Evolutionary conservation across 2,329 filamentous ascomycete genomes (phyloP).

Genomic region (Periconia macrospinosa): DNA sequence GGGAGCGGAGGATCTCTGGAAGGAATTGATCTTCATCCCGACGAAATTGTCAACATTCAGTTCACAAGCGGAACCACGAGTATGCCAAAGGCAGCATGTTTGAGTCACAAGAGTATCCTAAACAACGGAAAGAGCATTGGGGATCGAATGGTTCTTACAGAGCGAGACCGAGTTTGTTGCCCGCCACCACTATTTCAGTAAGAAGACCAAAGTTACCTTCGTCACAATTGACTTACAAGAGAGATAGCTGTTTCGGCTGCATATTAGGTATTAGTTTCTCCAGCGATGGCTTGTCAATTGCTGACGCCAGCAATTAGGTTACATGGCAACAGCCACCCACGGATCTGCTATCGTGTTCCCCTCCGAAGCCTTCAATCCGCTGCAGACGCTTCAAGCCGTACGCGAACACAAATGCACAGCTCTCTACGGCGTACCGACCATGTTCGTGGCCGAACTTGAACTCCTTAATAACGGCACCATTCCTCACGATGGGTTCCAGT

Average conservation of each 20-base stretch:
- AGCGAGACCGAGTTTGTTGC: conserved; percentile 69
- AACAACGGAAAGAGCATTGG: conserved; percentile 91
- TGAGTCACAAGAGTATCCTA: conserved; percentile 82
- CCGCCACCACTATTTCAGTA: conserved; percentile 60
- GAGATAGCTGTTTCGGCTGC: conserved; percentile 74
- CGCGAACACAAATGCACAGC: conserved; percentile 66
- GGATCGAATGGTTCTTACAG: conserved; percentile 76
- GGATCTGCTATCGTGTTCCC: conserved; percentile 84
- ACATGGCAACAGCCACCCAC: conserved; percentile 89
- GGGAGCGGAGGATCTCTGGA: conserved; percentile 47
- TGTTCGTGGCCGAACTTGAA: conserved; percentile 89
- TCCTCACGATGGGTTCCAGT: conserved; percentile 56
- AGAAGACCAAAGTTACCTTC: conserved; percentile 1
- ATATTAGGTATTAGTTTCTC: conserved; percentile 63
- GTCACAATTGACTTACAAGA: not conserved
- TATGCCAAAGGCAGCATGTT: conserved; percentile 85
- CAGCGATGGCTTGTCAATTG: not conserved
- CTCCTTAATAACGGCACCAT: conserved; percentile 61
- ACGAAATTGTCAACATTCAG: conserved; percentile 89
- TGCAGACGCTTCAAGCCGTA: conserved; percentile 67
- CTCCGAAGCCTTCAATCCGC: conserved; percentile 81
- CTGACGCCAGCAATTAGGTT: conserved; percentile 39
- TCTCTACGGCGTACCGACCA: conserved; percentile 89
- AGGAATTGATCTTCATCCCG: conserved; percentile 54
- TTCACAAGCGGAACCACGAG: conserved; percentile 97